phyloP scores from a whole-genome alignment of 345 rosid species.

The Dovyalis caffra region DNA sequence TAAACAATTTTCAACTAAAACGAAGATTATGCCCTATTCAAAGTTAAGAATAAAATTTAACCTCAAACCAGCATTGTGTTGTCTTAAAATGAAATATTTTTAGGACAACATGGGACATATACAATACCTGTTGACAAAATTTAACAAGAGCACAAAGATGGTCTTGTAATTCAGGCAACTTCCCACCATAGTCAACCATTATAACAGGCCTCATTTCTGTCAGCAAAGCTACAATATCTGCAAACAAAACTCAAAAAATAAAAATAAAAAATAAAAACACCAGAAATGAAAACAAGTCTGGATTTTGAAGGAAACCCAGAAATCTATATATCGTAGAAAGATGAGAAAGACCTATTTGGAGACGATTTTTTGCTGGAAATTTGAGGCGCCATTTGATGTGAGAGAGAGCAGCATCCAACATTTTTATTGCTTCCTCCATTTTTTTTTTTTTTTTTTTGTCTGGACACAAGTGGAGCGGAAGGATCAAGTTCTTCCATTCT shows the following conservation, averaged over 20 bases:
- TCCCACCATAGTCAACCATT: slow-evolving; percentile 96
- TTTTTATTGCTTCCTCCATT: slow-evolving; percentile 49
- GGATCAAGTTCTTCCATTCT: too few relatives aligned
- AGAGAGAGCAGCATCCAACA: slow-evolving; percentile 47
- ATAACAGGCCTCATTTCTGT: slow-evolving; percentile 82
- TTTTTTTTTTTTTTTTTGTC: not conserved
- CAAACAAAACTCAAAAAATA: slow-evolving; percentile 1
- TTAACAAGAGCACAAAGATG: slow-evolving; percentile 60
- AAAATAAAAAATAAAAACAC: too few relatives aligned
- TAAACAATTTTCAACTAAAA: not conserved
- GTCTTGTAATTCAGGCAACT: slow-evolving; percentile 81
- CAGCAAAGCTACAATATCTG: slow-evolving; percentile 78
- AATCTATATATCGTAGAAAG: not conserved
- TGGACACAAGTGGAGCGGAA: too few relatives aligned
- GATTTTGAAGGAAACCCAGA: not conserved
- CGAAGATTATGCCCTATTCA: not conserved
- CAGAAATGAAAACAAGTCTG: slow-evolving; percentile 8
- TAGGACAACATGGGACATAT: too few relatives aligned
- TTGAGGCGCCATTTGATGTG: slow-evolving; percentile 74
- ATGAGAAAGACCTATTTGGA: slow-evolving; percentile 49
- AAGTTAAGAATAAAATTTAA: not conserved
- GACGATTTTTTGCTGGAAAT: slow-evolving; percentile 60
- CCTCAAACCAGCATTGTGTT: not conserved
- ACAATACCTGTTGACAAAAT: slow-evolving; percentile 56
- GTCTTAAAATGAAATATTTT: not conserved